Evolutionary conservation across 2,329 filamentous ascomycete genomes (phyloP), one percentile per base, ranked within the genome.

Genomic region (Fusarium tjaetaba): DNA sequence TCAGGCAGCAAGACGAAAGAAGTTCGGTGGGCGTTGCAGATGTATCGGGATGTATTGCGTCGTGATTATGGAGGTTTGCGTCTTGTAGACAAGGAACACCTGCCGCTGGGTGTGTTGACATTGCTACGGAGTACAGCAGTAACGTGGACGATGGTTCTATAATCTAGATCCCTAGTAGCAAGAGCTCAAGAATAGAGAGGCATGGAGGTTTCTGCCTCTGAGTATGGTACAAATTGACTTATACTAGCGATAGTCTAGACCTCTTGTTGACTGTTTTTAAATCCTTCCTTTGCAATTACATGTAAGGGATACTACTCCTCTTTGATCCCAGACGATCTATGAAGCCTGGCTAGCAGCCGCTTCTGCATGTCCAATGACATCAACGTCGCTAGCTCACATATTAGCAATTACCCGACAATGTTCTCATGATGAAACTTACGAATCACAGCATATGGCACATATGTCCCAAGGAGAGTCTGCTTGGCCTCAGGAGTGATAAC

Each of bases 191-290:
- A 13, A n/a, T 32, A 7, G 22, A 10, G 15, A 14, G 7, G 0
- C 1, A 13, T n/a, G 0, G 7, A 13, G 3, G 3, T 2, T 18
- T 49, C 15, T 18, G 6, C 9, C 2, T 49, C 3, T 1, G 4
- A 18, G 28, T 4, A 6, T 32, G 5, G 7, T 30, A 2, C 2
- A 18, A 32, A n/a, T 49, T n/a, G 28, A 7, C 7, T 5, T 13
- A 16, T n/a, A 15, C 28, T 32, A 9, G 10, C 4, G 4, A 16
- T 30, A 10, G 28, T 36, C 16, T 36, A 16, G 34, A 36, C 34
- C 15, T 5, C 7, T 36, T 36, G 15, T 16, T 36, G 34, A 16
- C 34, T 4, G 13, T 32, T 32, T 13, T 32, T 13, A 14, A 32
- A 14, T 14, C 30, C 30, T 32, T 32, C 30, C 30, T 32, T 32